phyloP scores from a whole-genome alignment of 768 basidiomycete species.

The Lactarius vividus region DNA sequence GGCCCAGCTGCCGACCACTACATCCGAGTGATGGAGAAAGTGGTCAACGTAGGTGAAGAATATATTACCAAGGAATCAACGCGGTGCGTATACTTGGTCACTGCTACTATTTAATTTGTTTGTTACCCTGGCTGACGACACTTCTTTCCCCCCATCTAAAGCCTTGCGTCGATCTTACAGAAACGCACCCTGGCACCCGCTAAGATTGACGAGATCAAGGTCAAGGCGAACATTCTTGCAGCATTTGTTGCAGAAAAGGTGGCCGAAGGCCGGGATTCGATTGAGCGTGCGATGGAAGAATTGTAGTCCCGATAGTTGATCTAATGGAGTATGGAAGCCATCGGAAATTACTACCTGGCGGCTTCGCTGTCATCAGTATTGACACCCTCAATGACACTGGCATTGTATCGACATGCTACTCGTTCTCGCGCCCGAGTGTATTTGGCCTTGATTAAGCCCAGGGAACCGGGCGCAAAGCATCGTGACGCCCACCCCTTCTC shows the following conservation, averaged over 20 bases:
- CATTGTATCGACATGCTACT: no score
- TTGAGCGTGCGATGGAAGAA: conserved; percentile 28
- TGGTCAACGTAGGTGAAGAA: conserved; percentile 61
- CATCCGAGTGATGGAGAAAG: conserved; percentile 86
- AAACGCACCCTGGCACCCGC: conserved; percentile 72
- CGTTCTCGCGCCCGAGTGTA: no score
- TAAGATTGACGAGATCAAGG: conserved; percentile 91
- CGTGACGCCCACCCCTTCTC: no score
- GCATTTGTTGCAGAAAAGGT: conserved; percentile 49
- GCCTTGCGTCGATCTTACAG: conserved; percentile 70
- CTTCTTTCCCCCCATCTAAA: conserved; percentile 33
- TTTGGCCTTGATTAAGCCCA: no score
- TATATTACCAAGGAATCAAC: conserved; percentile 86
- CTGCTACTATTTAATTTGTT: conserved; percentile 8
- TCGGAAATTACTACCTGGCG: no score
- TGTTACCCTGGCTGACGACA: conserved; percentile 24
- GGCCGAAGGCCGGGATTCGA: conserved; percentile 32
- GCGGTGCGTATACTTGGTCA: conserved; percentile 50
- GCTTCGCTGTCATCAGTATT: no score
- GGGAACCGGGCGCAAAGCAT: no score
- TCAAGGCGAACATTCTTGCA: conserved; percentile 82
- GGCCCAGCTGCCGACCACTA: conserved; percentile 71
- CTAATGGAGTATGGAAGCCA: no score
- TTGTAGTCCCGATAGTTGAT: conserved; percentile 18
- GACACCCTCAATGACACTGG: no score